Conservation (phyloP, 257 asterid genomes). For the Rauvolfia tetraphylla region DNA sequence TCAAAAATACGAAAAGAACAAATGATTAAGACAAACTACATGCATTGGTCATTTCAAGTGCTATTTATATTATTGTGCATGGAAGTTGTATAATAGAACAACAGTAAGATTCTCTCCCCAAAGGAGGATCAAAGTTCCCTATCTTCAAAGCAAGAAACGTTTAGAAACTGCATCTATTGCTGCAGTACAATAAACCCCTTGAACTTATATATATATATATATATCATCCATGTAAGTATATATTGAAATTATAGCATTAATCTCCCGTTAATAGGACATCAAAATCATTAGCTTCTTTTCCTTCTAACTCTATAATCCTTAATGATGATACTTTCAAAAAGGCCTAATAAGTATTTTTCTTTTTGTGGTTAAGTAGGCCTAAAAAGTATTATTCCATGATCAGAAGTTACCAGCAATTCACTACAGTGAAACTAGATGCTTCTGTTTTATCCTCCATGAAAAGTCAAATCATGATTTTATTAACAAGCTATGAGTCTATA, state of each 20-base stretch:
- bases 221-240: too few relatives aligned
- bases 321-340: too few relatives aligned
- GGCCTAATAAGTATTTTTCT: too few relatives aligned
- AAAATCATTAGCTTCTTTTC: not conserved
- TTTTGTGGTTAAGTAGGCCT: too few relatives aligned
- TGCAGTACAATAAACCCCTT: not conserved
- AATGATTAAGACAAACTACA: not conserved
- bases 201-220: too few relatives aligned
- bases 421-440: not conserved
- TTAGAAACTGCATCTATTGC: not conserved
- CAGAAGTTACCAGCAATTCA: not conserved
- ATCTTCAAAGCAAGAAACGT: not conserved
- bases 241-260: too few relatives aligned
- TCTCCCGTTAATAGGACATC: not conserved
- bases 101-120: not conserved
- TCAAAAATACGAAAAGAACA: not conserved
- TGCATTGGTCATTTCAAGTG: not conserved
- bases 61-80: not conserved
- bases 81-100: too few relatives aligned
- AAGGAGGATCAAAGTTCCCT: not conserved
- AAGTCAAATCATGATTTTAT: not conserved
- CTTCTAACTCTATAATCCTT: not conserved
- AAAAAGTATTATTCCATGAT: not conserved
- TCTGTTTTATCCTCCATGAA: not conserved
- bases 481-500: not conserved